Base-by-base conservation (phyloP, 768 basidiomycete species). In the Chlorophyllum brunneum region DNA sequence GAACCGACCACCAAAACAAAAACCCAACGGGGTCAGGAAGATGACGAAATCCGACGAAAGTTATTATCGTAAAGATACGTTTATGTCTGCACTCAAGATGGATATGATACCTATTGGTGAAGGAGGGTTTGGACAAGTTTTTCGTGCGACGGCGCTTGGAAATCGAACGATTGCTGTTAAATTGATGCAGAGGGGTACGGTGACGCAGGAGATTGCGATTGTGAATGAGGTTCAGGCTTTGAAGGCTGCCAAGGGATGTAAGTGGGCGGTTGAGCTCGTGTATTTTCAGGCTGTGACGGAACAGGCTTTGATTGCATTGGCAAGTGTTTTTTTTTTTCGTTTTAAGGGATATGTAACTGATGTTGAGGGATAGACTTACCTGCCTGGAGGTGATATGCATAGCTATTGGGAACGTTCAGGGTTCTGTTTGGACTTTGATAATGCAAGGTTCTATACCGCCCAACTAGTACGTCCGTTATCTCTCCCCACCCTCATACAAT, bases 101-200 rank as follows among this genome's bases (percentile, higher is more conserved):
- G 40, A 51, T 18, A 33, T 42, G 31, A 41, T 41, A 34, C 49
- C 49, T 6, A 34, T 51, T n/a, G 49, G 49, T 16, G 49, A 51
- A 29, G 49, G 49, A n/a, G 49, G 49, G 13, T 51, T 51, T 23
- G 49, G 49, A 2, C 49, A 51, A 30, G 49, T 51, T 11, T 51
- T 51, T 34, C 39, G 49, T 11, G 49, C 49, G 31, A 51, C 20
- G 13, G 49, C 30, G 15, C 13, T 31, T 5, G 49, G 31, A 29
- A 24, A 18, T 34, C 27, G 11, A 16, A 41, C 16, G 15, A 9
- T 51, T 8, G 40, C 49, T 2, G 40, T 51, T 2, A 51, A 51
- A 30, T 51, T 51, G 39, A 51, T 51, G 49, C 23, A 24, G 31
- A 51, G 40, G 29, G 40, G 31, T 11, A 42, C 49, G 15, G n/a